A percentile compares a stretch with the other conserved stretches of the same genome.
Evolutionary conservation across 305 asterid genomes (phyloP).

Genomic region (Rubia balearica): DNA sequence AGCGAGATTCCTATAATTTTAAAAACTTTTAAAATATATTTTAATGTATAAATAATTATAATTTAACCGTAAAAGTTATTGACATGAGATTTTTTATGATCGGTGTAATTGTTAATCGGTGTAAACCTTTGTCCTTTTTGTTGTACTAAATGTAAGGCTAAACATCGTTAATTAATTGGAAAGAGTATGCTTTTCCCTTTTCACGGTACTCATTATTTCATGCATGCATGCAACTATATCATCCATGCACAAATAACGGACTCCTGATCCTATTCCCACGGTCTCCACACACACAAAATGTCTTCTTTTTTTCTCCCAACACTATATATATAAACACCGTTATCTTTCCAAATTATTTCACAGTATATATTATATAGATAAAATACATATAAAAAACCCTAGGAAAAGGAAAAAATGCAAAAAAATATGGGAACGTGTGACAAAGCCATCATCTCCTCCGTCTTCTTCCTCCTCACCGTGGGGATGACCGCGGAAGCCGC

Average conservation of each 20-base stretch:
- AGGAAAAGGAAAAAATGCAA: not conserved
- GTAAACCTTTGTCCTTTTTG: no score
- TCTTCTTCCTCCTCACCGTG: not conserved
- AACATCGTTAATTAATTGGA: no score
- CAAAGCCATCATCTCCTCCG: not conserved
- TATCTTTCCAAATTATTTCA: not conserved
- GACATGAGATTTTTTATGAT: no score
- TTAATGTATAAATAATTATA: no score
- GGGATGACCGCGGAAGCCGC: not conserved
- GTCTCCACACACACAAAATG: not conserved
- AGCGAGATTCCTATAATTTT: no score
- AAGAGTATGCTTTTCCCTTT: not conserved
- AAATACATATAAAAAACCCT: not conserved
- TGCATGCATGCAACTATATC: not conserved
- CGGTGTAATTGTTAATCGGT: no score
- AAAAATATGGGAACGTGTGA: not conserved
- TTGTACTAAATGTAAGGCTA: no score
- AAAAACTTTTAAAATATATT: no score
- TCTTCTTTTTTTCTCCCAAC: not conserved
- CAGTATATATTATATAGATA: not conserved
- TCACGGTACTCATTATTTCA: not conserved
- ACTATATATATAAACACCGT: not conserved
- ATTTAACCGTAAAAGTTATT: no score
- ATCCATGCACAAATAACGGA: not conserved
- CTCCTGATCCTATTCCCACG: not conserved